Conservation (phyloP, 441 rosid genomes). For the Arabidopsis hybrid region DNA sequence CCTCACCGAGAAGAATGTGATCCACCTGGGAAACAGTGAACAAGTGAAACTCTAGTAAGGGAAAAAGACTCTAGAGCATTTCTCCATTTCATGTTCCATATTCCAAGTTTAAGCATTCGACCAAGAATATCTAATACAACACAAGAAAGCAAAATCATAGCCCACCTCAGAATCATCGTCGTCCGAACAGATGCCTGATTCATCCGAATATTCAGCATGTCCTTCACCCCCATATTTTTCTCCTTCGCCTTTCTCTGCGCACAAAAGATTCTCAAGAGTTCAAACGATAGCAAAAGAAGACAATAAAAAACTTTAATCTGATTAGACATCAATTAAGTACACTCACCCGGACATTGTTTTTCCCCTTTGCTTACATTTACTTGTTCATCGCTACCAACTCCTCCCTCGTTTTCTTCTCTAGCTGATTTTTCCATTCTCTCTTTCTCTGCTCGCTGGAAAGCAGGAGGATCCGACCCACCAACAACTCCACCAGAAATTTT, state of each 20-base stretch:
- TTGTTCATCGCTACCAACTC: conserved; percentile 37
- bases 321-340: background rate
- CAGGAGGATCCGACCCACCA: conserved; percentile 94
- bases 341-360: conserved; percentile 8
- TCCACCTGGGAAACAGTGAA: conserved; percentile 56
- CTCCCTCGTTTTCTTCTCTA: conserved; percentile 49
- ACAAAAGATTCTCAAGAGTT: conserved; percentile 16
- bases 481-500: conserved; percentile 47
- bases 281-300: conserved; percentile 7
- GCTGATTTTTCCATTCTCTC: conserved; percentile 63
- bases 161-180: conserved; percentile 84
- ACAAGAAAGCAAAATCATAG: conserved; percentile 19
- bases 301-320: background rate
- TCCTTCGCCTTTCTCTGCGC: conserved; percentile 44
- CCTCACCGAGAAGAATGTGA: conserved; percentile 72
- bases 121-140: conserved; percentile 12
- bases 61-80: background rate
- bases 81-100: conserved; percentile 2
- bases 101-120: background rate
- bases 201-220: conserved; percentile 52
- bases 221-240: conserved; percentile 47
- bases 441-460: conserved; percentile 78
- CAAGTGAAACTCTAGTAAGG: conserved; percentile 8
- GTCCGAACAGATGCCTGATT: conserved; percentile 76
- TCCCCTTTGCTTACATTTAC: background rate